Base-by-base conservation (phyloP, 2,329 filamentous ascomycete genomes). In the Sphaerulina vaccinii region DNA sequence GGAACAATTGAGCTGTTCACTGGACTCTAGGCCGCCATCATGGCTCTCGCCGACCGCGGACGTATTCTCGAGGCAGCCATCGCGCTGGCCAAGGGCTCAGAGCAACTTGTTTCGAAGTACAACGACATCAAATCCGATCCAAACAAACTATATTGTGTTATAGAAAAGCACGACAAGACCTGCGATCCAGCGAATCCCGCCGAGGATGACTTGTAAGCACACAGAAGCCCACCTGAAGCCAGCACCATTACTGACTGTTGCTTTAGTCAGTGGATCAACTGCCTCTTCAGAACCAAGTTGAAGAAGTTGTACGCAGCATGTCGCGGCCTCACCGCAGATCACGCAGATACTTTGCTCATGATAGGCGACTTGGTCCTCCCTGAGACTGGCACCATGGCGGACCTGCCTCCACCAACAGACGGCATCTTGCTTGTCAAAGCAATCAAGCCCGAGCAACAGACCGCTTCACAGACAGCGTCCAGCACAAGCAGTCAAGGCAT, bases 401-500 rank as follows among this genome's bases (percentile, higher is more conserved):
- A 48, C 23, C 44, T 48, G 9, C 44, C 35, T 16, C 44, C 44
- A 3, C 44, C 22, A n/a, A 9, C 16, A 11, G 15, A 48, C 5
- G 35, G 44, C 13, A 7, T 38, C n/a, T 13, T 48, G 1, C 19
- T 48, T 24, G 18, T 48, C 5, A 18, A 32, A 15, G 44, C 36
- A 3, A 16, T 39, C 11, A 48, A 48, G 15, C 2, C 22, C 0
- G 44, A 40, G 15, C 22, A 5, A 13, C 2, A 11, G n/a, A 37
- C 10, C 16, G n/a, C 22, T 1, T 33, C 44, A 21, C 38, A 21
- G 4, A n/a, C 8, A 16, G 8, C 16, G 18, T 40, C 38, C 3
- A 40, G 6, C 21, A 11, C 18, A n/a, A 39, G 38, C 48, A 53
- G 40, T 9, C 53, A 43, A 13, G 18, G 43, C 13, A 32, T 42